Evolutionary conservation across 2,329 filamentous ascomycete genomes (phyloP), one percentile per base, ranked within the genome.

Genomic region (Huntiella abstrusa): DNA sequence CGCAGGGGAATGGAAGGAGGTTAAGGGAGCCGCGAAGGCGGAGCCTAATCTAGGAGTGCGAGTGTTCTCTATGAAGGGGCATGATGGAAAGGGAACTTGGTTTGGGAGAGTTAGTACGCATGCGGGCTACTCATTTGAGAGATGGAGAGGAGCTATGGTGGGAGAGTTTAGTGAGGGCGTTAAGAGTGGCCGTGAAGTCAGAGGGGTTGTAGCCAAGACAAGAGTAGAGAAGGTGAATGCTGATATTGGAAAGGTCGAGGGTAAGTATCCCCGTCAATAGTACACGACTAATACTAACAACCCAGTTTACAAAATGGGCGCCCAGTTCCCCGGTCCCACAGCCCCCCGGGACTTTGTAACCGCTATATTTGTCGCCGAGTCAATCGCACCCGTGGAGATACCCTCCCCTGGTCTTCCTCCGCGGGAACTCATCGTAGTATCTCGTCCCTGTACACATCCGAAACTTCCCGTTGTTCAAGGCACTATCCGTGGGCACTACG

Each of bases 301-400:
- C 58, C 22, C 2, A 77, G 83, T 94, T 4, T 93, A 83, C 56
- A 78, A 88, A 56, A 70, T 94, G 1, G 88, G 83, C 16, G 86
- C 86, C 2, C 81, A 91, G 57, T 95, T 95, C 54, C 86, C 87
- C 0, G 84, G 84, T 0, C 88, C 88, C 3, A 91, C 84, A 0
- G 77, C 86, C 2, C 81, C 88, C 1, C 69, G 88, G 60, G 88
- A 95, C 57, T 95, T 95, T 59, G 75, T 94, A 44, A 81, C 83
- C 4, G 63, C 92, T 50, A 69, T 91, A 38, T 62, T 92, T 37
- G 83, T 77, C 16, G 48, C 53, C 8, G 45, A 55, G 12, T 53
- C 53, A 6, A 49, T 52, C 17, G 38, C 42, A 4, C 40, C 45
- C 1, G n/a, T 12, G 15, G 7, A 37, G 3, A 17, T 11, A 15